Evolutionary conservation across 139 green algal genomes (phyloP).

Genomic region (Parachlorella kessleri): DNA sequence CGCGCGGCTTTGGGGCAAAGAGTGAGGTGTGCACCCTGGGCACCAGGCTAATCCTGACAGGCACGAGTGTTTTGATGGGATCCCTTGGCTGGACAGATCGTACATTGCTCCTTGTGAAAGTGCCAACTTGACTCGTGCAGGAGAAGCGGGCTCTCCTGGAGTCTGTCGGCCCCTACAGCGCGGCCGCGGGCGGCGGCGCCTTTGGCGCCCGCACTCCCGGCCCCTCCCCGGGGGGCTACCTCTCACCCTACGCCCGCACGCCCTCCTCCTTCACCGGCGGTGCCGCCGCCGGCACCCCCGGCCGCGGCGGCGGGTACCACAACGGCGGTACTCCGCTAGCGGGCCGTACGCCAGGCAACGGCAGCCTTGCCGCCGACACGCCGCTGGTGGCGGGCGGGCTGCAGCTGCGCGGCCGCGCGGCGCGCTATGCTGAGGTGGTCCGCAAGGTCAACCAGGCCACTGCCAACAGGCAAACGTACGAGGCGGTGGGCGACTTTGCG

Average conservation of each 20-base stretch:
- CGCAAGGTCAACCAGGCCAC: constrained; percentile 46
- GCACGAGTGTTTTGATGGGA: no score
- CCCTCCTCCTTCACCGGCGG: background rate
- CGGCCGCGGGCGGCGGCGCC: no score
- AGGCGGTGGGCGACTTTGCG: constrained; percentile 46
- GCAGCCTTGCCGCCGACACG: background rate
- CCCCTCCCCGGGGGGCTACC: constrained; percentile 5
- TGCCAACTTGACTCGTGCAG: no score
- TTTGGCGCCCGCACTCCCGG: background rate
- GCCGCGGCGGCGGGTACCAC: background rate
- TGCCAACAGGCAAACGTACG: constrained; percentile 5
- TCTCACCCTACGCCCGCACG: constrained; percentile 17
- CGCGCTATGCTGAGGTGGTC: constrained; percentile 70
- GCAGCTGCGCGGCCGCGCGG: constrained; percentile 55
- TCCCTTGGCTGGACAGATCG: no score
- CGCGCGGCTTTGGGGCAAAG: no score
- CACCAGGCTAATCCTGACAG: no score
- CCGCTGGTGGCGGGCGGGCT: constrained; percentile 8
- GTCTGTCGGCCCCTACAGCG: constrained; percentile 54
- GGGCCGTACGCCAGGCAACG: no score
- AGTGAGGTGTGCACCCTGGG: no score
- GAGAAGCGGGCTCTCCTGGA: constrained; percentile 77
- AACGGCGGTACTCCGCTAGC: no score
- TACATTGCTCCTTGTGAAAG: no score
- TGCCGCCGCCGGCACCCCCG: background rate